These are phyloP conservation scores for Plasmopara viticola DNA, from an alignment of 352 stramenopile species.

Conservation along the genomic window DNA sequence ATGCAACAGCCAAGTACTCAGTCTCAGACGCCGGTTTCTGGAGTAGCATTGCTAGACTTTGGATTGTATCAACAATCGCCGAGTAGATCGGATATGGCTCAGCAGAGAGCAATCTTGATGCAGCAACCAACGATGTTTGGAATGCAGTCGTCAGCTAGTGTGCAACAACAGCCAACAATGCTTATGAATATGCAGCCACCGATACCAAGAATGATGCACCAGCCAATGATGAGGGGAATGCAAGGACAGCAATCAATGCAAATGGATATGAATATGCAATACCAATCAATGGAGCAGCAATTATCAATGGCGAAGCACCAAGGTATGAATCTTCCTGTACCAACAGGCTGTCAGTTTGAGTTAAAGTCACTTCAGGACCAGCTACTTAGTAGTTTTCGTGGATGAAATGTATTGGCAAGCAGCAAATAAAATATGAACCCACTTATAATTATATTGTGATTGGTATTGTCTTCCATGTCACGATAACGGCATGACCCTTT, in stretches of 20 bases:
- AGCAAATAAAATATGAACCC: too few species aligned
- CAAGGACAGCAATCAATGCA: too few species aligned
- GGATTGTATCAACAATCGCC: not conserved
- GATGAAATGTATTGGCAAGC: conserved; percentile 1
- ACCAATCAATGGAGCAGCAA: conserved; percentile 8
- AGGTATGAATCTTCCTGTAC: conserved; percentile 11
- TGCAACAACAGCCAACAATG: conserved; percentile 14
- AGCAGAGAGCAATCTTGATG: not conserved
- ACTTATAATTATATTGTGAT: too few species aligned
- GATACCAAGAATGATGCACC: conserved; percentile 10
- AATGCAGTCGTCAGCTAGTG: conserved; percentile 1
- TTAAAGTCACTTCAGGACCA: conserved; percentile 22
- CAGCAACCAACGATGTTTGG: conserved; percentile 17
- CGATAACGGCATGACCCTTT: not conserved
- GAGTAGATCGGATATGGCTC: not conserved
- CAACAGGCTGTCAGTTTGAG: conserved; percentile 15
- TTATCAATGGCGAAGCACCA: conserved; percentile 1
- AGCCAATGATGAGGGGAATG: conserved; percentile 4
- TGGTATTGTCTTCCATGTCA: too few species aligned
- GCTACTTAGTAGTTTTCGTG: conserved; percentile 16
- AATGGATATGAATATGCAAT: conserved; percentile 5
- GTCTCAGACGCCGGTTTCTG: too few species aligned
- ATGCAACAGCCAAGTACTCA: too few species aligned
- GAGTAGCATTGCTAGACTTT: too few species aligned
- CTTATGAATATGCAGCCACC: conserved; percentile 11